Conservation (phyloP, 371 early-diverging fungal genomes). For the Conidiobolus coronatus region DNA sequence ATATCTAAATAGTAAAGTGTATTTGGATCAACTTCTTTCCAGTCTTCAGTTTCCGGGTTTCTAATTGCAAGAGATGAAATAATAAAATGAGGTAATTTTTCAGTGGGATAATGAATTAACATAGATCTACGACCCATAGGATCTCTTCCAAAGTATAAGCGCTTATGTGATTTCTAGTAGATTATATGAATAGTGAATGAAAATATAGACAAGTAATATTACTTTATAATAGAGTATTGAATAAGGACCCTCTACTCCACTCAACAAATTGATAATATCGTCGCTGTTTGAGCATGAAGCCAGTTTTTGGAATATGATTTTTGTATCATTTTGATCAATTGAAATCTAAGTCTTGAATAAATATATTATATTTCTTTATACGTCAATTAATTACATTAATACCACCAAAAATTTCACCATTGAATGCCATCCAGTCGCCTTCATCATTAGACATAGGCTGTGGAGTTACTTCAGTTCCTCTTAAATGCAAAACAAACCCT, state of each 20-base stretch:
- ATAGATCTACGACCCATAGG: conserved; percentile 9
- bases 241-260: conserved; percentile 46
- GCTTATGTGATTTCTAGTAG: neutral
- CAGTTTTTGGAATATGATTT: conserved; percentile 17
- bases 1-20: neutral
- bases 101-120: neutral
- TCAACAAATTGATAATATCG: conserved; percentile 17
- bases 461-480: conserved; percentile 30
- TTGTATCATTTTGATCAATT: conserved; percentile 25
- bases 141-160: conserved; percentile 4
- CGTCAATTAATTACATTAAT: conserved; percentile 19
- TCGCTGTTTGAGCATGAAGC: conserved; percentile 7
- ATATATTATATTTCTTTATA: too few relatives aligned
- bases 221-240: conserved; percentile 44
- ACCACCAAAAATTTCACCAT: conserved; percentile 64
- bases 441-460: conserved; percentile 33
- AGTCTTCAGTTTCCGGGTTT: neutral
- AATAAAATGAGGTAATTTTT: neutral
- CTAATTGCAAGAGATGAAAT: neutral
- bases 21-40: neutral
- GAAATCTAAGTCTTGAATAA: conserved; percentile 11
- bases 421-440: conserved; percentile 48
- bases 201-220: neutral
- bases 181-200: neutral
- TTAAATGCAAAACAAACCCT: conserved; percentile 55